A percentile compares a stretch with the other conserved stretches of the same genome.
Conservation (phyloP, 768 basidiomycete genomes). For the Favolaschia claudopus region DNA sequence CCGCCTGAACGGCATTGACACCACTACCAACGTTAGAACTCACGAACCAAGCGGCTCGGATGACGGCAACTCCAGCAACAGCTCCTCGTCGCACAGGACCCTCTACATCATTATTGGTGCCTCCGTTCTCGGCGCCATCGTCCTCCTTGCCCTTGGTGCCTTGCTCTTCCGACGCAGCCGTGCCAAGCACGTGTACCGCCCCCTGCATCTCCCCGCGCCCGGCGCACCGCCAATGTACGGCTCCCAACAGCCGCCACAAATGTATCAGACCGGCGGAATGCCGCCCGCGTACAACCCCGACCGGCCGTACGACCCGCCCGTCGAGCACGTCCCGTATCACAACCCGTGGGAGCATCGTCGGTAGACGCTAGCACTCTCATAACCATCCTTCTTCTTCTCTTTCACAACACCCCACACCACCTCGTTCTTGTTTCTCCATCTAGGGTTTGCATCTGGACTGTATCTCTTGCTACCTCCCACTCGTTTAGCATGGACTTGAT, state of each 20-base stretch:
- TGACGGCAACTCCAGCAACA: background rate
- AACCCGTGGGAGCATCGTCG: constrained; percentile 23
- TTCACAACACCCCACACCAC: no score
- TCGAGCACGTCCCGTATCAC: constrained; percentile 25
- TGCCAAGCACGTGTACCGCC: constrained; percentile 9
- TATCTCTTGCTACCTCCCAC: no score
- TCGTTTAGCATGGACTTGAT: no score
- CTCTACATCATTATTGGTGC: constrained; percentile 20
- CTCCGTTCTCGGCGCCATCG: constrained; percentile 3
- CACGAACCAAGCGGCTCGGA: background rate
- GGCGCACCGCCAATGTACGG: constrained; percentile 7
- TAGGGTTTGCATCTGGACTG: no score
- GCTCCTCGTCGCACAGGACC: background rate
- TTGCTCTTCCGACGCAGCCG: constrained; percentile 1
- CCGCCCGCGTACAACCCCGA: constrained; percentile 23
- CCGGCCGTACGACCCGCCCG: constrained; percentile 26
- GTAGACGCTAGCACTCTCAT: no score
- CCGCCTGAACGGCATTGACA: constrained; percentile 68
- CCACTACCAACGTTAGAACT: constrained; percentile 28
- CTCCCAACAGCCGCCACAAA: constrained; percentile 3
- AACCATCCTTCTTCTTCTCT: no score
- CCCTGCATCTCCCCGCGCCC: constrained; percentile 18
- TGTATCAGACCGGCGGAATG: constrained; percentile 13
- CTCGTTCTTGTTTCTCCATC: no score
- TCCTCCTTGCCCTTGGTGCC: background rate